Evolutionary conservation across 495 filamentous ascomycete species (phyloP).

Genomic region (Podospora didyma): DNA sequence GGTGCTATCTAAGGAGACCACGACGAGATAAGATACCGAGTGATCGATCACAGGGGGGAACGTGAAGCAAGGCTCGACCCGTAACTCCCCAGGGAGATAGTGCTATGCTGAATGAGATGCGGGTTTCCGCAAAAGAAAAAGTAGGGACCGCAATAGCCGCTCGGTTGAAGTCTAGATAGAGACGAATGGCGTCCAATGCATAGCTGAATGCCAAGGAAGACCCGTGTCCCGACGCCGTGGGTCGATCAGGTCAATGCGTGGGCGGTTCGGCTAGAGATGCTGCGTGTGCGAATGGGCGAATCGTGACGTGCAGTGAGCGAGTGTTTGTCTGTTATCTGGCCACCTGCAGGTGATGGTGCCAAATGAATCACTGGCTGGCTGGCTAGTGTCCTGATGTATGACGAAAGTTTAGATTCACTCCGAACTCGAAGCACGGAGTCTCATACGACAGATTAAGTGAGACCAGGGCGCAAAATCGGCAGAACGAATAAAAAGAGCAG

Average conservation of each 20-base stretch:
- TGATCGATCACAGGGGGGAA: conserved; percentile 5
- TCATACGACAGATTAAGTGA: too few relatives aligned
- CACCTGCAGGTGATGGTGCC: too few relatives aligned
- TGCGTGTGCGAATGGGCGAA: neutral
- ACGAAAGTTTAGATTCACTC: too few relatives aligned
- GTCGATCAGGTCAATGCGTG: conserved; percentile 1
- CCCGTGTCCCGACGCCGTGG: neutral
- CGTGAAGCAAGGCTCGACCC: conserved; percentile 7
- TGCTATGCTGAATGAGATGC: too few relatives aligned
- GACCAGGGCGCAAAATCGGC: too few relatives aligned
- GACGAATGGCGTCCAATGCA: conserved; percentile 1
- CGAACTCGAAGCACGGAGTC: too few relatives aligned
- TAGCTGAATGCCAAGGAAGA: conserved; percentile 3
- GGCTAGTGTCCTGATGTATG: too few relatives aligned
- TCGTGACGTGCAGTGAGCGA: too few relatives aligned
- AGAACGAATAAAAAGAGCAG: too few relatives aligned
- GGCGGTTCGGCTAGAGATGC: neutral
- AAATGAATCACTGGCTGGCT: too few relatives aligned
- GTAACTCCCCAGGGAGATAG: neutral
- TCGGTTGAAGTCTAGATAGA: neutral
- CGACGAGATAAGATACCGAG: neutral
- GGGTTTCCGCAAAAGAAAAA: neutral
- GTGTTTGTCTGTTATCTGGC: too few relatives aligned
- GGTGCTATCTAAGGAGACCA: conserved; percentile 7
- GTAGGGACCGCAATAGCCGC: neutral